These are phyloP conservation scores for Fusarium virguliforme DNA, from an alignment of 2,329 filamentous ascomycete genomes.

Conservation along the genomic window DNA sequence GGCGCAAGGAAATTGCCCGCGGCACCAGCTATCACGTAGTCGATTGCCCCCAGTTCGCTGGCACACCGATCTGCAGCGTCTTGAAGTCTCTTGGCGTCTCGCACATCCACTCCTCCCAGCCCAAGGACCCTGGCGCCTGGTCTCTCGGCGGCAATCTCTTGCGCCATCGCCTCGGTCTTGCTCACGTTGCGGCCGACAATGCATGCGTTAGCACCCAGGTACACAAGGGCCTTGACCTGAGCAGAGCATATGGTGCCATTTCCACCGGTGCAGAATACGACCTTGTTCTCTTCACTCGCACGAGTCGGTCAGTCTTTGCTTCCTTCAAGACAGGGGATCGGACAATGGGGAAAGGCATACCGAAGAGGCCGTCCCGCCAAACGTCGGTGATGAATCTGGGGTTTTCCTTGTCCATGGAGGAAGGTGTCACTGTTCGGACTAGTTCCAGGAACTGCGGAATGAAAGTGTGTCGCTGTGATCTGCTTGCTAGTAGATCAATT, in stretches of 20 bases:
- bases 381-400: background rate
- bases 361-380: slow-evolving; percentile 5
- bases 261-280: slow-evolving; percentile 26
- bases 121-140: slow-evolving; percentile 16
- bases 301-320: background rate
- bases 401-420: too few relatives aligned
- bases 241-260: slow-evolving; percentile 22
- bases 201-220: slow-evolving; percentile 22
- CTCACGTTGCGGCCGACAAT: slow-evolving; percentile 23
- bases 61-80: slow-evolving; percentile 11
- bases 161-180: slow-evolving; percentile 14
- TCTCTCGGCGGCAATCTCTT: slow-evolving; percentile 4
- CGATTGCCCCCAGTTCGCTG: slow-evolving; percentile 18
- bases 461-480: too few relatives aligned
- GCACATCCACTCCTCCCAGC: slow-evolving; percentile 17
- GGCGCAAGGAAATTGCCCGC: slow-evolving; percentile 24
- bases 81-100: slow-evolving; percentile 8
- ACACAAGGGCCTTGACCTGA: slow-evolving; percentile 18
- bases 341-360: background rate
- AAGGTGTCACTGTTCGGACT: too few relatives aligned
- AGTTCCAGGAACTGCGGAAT: too few relatives aligned
- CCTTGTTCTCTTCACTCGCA: background rate
- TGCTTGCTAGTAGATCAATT: too few relatives aligned
- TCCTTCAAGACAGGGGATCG: background rate
- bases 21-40: slow-evolving; percentile 25